Conservation (phyloP, 805 yeast species). For the Suhomyces vadensis region DNA sequence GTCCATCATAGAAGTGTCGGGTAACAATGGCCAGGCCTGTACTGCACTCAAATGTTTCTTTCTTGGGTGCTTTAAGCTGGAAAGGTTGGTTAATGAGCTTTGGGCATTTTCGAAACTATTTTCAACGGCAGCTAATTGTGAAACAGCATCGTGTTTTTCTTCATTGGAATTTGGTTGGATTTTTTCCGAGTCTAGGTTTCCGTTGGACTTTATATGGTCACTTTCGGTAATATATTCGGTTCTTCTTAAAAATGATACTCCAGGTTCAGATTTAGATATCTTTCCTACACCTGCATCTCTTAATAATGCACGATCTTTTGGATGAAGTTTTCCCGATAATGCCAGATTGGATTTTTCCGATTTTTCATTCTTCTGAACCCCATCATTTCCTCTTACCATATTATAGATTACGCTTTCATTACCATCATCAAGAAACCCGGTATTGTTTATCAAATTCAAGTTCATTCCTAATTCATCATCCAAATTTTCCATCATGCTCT, state of each 20-base stretch:
- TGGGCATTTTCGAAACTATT: slow-evolving; percentile 68
- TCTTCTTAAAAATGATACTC: slow-evolving; percentile 84
- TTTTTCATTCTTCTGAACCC: not conserved
- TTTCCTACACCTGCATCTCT: slow-evolving; percentile 70
- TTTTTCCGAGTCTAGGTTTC: slow-evolving; percentile 31
- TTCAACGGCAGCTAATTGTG: slow-evolving; percentile 72
- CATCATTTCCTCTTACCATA: slow-evolving; percentile 9
- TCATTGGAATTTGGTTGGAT: slow-evolving; percentile 16
- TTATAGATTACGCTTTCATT: slow-evolving; percentile 47
- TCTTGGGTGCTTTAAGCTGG: slow-evolving; percentile 69
- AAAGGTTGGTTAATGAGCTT: slow-evolving; percentile 40
- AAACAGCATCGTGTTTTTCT: slow-evolving; percentile 53
- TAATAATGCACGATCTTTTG: slow-evolving; percentile 72
- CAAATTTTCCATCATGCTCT: slow-evolving; percentile 54
- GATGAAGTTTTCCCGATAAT: slow-evolving; percentile 52
- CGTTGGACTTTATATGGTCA: slow-evolving; percentile 26
- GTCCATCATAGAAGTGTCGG: slow-evolving; percentile 91
- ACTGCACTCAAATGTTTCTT: slow-evolving; percentile 74
- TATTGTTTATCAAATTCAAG: slow-evolving; percentile 65
- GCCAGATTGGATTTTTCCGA: slow-evolving; percentile 15
- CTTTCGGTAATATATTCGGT: slow-evolving; percentile 87
- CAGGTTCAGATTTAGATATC: slow-evolving; percentile 44
- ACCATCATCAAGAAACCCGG: slow-evolving; percentile 65
- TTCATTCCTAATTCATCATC: slow-evolving; percentile 74
- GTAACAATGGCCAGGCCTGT: slow-evolving; percentile 75